Evolutionary conservation across 1,284 basidiomycete species (phyloP).

Genomic region (Macrocybe sp.): DNA sequence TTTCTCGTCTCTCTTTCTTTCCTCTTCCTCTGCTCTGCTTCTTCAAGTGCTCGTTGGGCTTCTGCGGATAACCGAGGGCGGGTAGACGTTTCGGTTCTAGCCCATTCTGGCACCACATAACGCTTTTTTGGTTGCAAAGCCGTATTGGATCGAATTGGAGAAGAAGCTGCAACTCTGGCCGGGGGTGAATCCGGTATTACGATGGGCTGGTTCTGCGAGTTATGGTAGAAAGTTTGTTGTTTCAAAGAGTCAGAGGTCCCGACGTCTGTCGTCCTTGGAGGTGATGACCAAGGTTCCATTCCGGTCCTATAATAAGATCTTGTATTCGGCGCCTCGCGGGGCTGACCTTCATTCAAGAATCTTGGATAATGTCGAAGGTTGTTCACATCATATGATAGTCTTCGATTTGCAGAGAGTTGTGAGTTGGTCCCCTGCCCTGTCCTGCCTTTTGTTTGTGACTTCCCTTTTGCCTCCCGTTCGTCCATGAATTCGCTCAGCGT

Average conservation of each 20-base stretch:
- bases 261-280: conserved; percentile 17
- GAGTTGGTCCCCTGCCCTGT: conserved; percentile 22
- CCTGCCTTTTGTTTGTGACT: conserved; percentile 21
- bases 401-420: conserved; percentile 17
- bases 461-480: conserved; percentile 40
- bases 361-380: conserved; percentile 29
- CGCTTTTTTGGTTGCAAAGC: conserved; percentile 29
- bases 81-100: conserved; percentile 55
- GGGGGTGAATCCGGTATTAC: conserved; percentile 20
- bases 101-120: conserved; percentile 63
- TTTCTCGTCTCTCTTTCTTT: conserved; percentile 23
- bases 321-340: conserved; percentile 20
- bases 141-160: conserved; percentile 27
- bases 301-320: conserved; percentile 31
- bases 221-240: conserved; percentile 5
- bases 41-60: conserved; percentile 29
- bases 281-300: conserved; percentile 30
- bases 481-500: conserved; percentile 62
- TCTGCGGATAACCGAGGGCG: conserved; percentile 57
- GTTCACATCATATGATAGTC: conserved; percentile 14
- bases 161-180: conserved; percentile 30
- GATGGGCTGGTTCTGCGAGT: conserved; percentile 16
- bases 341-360: conserved; percentile 19
- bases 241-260: neutral
- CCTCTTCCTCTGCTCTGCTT: conserved; percentile 28